phyloP scores from a whole-genome alignment of 1,139 yeast species.

The Entelexis paramagnoliae region DNA sequence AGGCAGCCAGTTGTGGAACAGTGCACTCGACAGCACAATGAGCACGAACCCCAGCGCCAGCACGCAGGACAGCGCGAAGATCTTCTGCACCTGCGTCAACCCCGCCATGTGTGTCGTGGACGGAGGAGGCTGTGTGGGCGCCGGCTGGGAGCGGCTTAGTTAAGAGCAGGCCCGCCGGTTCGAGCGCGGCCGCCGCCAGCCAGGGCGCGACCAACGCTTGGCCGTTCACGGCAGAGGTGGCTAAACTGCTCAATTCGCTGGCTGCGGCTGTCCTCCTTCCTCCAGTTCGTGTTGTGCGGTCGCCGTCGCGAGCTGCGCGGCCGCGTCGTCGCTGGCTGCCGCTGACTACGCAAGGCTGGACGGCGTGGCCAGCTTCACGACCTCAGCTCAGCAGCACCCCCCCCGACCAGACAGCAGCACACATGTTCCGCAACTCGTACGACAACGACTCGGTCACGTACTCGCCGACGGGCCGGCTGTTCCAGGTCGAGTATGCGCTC shows the following conservation, averaged over 20 bases:
- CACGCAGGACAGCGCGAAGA: conserved; percentile 62
- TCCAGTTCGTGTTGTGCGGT: too few relatives aligned
- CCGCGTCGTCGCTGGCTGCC: too few relatives aligned
- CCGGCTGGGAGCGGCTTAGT: not conserved
- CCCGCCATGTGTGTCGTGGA: conserved; percentile 2
- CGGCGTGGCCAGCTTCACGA: not conserved
- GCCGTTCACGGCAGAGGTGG: too few relatives aligned
- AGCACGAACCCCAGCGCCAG: conserved; percentile 69
- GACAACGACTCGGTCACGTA: conserved; percentile 97
- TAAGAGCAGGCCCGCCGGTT: not conserved
- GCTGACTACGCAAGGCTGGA: not conserved
- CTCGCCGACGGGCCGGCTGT: conserved; percentile 93
- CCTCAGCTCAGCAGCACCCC: not conserved
- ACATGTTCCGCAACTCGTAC: conserved; percentile 91
- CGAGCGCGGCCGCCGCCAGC: too few relatives aligned
- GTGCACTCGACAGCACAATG: conserved; percentile 66
- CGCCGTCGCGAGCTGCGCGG: too few relatives aligned
- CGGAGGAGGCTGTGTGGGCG: not conserved
- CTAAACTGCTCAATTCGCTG: too few relatives aligned
- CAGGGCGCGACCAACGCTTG: too few relatives aligned
- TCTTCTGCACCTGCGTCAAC: conserved; percentile 56
- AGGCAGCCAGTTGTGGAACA: conserved; percentile 72
- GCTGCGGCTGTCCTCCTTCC: too few relatives aligned
- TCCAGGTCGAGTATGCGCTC: conserved; percentile 89
- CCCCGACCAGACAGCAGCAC: not conserved